Evolutionary conservation across 768 basidiomycete species (phyloP), one percentile per base, ranked within the genome.

Genomic region (Dendrothele bispora): DNA sequence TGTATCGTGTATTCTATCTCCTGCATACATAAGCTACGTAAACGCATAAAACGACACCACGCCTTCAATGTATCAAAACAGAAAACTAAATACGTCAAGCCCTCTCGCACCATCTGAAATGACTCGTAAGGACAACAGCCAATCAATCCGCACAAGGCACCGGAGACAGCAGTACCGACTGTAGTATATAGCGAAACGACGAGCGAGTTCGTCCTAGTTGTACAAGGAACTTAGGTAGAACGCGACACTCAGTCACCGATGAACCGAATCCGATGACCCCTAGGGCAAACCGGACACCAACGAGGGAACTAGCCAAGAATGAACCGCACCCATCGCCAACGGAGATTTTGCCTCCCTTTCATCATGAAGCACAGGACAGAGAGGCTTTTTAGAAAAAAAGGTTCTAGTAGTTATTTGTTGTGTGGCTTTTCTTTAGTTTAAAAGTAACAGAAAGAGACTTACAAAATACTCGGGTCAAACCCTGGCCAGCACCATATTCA

Each of bases 201-300:
- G 40, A 11, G 51, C 51, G 24, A 52, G 46, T 20, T 52, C 51
- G 27, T 47, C 39, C 27, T 43, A 30, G 25, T 52, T 52, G 27
- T 52, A 52, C 51, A 46, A 52, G 2, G 51, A 52, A 18, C 46
- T 48, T 12, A 52, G 32, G 34, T 65, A 73, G 17, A 65, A 53
- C 7, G 48, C 56, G 32, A 71, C 61, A 25, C 68, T 70, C 7
- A 69, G 71, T n/a, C n/a, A n/a, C n/a, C 44, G 68, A 59, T 48
- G 70, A 63, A 15, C 73, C 70, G 6, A 69, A 68, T 50, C 72
- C 71, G 3, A 64, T 57, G 21, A 61, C 52, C 5, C 67, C 65
- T 21, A 67, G 57, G 36, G 54, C 55, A 45, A 62, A 58, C 7
- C 61, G 55, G 4, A 57, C 51, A 18, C 46, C 60, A 26, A 51